phyloP scores from a whole-genome alignment of 805 yeast genomes.

The Cyberlindnera amylophila region DNA sequence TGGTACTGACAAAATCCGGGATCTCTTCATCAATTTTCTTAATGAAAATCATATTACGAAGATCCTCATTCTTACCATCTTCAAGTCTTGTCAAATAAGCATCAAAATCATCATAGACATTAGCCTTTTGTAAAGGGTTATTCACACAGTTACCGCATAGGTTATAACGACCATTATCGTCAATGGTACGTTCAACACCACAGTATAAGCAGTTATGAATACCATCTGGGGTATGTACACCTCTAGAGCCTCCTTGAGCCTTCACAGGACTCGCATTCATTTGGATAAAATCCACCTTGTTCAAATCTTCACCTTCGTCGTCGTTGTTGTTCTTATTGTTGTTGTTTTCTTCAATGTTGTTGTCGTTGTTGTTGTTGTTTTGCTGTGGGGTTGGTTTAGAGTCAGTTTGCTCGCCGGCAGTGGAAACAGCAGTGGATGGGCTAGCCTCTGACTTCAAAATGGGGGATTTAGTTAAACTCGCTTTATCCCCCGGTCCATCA shows the following conservation, averaged over 20 bases:
- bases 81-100: constrained; percentile 19
- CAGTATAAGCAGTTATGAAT: constrained; percentile 22
- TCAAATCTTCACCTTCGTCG: constrained; percentile 3
- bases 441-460: constrained; percentile 18
- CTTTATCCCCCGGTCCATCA: constrained; percentile 8
- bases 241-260: background rate
- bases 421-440: constrained; percentile 13
- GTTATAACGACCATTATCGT: constrained; percentile 28
- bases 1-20: constrained; percentile 15
- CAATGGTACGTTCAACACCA: constrained; percentile 21
- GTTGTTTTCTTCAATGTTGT: background rate
- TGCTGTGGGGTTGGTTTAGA: constrained; percentile 16
- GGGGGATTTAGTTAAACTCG: constrained; percentile 23
- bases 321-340: constrained; percentile 6
- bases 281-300: background rate
- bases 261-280: background rate
- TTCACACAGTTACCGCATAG: constrained; percentile 26
- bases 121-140: constrained; percentile 23
- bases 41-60: constrained; percentile 22
- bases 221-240: constrained; percentile 1
- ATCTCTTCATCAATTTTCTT: constrained; percentile 19
- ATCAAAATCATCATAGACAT: constrained; percentile 23
- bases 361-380: constrained; percentile 2
- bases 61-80: constrained; percentile 14
- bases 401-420: constrained; percentile 16